A percentile compares a stretch with the other conserved stretches of the same genome.
phyloP scores from a whole-genome alignment of 768 basidiomycete species.

The Coprinopsis sp. region DNA sequence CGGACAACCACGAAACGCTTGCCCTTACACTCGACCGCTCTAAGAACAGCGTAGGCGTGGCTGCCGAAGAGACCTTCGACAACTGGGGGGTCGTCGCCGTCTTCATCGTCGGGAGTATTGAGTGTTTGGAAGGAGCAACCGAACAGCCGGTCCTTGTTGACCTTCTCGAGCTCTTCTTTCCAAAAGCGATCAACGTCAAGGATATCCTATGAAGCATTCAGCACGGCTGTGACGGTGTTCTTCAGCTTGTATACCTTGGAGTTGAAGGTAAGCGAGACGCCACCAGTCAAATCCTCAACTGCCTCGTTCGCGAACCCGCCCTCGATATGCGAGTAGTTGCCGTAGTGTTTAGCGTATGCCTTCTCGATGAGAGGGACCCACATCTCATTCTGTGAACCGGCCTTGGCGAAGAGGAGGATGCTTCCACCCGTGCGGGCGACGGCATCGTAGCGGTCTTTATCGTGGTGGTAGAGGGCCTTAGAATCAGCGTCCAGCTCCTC shows the following conservation, averaged over 20 bases:
- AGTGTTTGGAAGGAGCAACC: conserved; percentile 43
- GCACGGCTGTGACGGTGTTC: not conserved
- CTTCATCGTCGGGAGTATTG: conserved; percentile 28
- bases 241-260: conserved; percentile 1
- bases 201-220: conserved; percentile 41
- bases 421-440: conserved; percentile 44
- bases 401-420: conserved; percentile 45
- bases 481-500: conserved; percentile 40
- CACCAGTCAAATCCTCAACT: conserved; percentile 51
- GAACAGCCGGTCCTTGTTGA: conserved; percentile 49
- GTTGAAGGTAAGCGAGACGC: conserved; percentile 24
- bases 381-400: conserved; percentile 44
- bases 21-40: conserved; percentile 40
- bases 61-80: conserved; percentile 36
- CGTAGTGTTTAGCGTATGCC: conserved; percentile 55
- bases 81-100: conserved; percentile 13
- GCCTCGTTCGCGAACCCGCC: conserved; percentile 45
- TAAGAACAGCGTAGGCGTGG: conserved; percentile 50
- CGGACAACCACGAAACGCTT: conserved; percentile 49
- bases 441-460: conserved; percentile 42
- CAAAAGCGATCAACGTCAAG: conserved; percentile 48
- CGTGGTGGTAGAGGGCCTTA: conserved; percentile 44
- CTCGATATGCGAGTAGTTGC: conserved; percentile 39
- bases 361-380: conserved; percentile 59
- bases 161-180: conserved; percentile 46